Base-by-base conservation (phyloP, 148 eudicot genomes). In the Beta vulgaris region DNA sequence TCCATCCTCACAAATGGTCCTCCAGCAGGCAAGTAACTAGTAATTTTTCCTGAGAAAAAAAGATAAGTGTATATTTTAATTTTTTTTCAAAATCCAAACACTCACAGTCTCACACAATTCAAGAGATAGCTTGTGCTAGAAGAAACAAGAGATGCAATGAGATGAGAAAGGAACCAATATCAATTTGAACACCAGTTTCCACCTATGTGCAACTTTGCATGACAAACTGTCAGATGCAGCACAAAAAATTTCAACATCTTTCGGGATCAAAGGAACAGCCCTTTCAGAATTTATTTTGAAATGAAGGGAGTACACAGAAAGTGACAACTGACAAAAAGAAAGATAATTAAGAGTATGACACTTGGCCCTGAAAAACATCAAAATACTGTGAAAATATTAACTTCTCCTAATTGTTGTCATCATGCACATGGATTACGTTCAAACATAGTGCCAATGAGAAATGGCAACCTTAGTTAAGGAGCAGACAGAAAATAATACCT, bases 1-100 rank as follows among this genome's bases (percentile, higher is more conserved):
- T 95, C 98, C 98, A 95, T 92, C 76, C 98, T 84, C 77, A 88
- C 91, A 83, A 95, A 95, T 77, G 98, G 98, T 75, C 97, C 98
- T 72, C 97, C 98, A 80, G 97, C 73, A 66, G 98, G 98, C 81
- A 95, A 83, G 83, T 95, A 95, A 32, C 91, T 79, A 51, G 97
- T 89, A 69, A 92, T 77, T 84, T 89, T 91, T 70, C 98, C 98
- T 95, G 88, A 34, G 75, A 70, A 35, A 76, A n/a, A 21, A 2
- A 75, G 40, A 49, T 60, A 29, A 36, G 54, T 23, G 71, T 25
- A 62, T 53, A 14, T 54, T 72, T 25, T 78, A 62, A 26, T 12
- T 40, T 32, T 70, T 48, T 46, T 13, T 28, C 21, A 48, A 34
- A 60, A 29, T 26, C 2, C 23, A 48, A 57, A 46, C 7, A 37